Conservation (phyloP, 164 flowering plant genomes). For the Akebia trifoliata region DNA sequence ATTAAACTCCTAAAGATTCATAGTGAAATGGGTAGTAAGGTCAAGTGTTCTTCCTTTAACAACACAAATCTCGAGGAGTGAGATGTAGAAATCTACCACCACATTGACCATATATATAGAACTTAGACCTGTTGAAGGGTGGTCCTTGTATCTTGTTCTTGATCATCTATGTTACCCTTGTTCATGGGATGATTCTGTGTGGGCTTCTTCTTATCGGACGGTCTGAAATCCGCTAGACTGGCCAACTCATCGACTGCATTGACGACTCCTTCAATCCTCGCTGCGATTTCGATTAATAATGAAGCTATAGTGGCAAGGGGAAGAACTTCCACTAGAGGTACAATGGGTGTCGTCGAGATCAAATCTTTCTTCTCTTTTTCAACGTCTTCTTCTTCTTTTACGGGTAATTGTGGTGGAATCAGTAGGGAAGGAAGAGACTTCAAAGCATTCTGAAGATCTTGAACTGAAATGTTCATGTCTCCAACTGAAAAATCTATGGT, state of each 20-base stretch:
- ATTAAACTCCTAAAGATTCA: no score
- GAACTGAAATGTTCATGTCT: slow-evolving; percentile 50
- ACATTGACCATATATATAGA: not conserved
- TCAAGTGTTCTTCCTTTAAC: no score
- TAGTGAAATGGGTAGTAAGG: no score
- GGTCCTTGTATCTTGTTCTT: slow-evolving; percentile 31
- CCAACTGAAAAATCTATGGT: slow-evolving; percentile 35
- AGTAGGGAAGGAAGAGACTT: slow-evolving; percentile 32
- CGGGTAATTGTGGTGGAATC: not conserved
- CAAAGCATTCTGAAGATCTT: slow-evolving; percentile 44
- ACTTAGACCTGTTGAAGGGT: slow-evolving; percentile 34
- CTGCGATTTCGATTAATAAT: slow-evolving; percentile 48
- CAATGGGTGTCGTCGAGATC: not conserved
- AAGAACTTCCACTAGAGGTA: slow-evolving; percentile 41
- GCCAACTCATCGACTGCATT: slow-evolving; percentile 45
- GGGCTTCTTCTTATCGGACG: slow-evolving; percentile 23
- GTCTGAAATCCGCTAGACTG: slow-evolving; percentile 40
- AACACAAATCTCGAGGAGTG: no score
- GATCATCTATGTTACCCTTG: slow-evolving; percentile 16
- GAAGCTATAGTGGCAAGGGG: slow-evolving; percentile 56
- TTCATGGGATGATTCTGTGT: slow-evolving; percentile 22
- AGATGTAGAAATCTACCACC: not conserved
- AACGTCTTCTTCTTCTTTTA: not conserved
- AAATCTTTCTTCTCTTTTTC: slow-evolving; percentile 11
- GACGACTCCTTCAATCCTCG: slow-evolving; percentile 43